These are phyloP conservation scores for Micractinium conductrix DNA, from an alignment of 139 green algal species.

Conservation along the genomic window DNA sequence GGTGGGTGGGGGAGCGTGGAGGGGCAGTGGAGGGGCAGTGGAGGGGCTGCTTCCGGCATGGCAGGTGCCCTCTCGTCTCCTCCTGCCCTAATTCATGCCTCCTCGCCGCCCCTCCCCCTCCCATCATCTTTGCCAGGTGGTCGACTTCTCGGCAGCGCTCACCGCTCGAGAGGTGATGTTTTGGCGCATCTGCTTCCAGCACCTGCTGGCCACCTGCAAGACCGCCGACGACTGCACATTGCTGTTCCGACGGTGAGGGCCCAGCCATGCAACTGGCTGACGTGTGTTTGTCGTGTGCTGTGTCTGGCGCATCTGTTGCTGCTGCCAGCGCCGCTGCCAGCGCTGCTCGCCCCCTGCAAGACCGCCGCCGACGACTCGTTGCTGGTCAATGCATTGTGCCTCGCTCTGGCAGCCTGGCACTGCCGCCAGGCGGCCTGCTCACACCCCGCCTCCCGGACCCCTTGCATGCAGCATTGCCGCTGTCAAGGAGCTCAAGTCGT, in stretches of 20 bases:
- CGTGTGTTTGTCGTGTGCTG: not conserved
- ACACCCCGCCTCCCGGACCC: no score
- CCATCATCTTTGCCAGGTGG: no score
- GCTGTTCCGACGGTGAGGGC: constrained; percentile 48
- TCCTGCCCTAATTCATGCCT: not conserved
- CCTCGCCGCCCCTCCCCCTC: no score
- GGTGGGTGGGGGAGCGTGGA: not conserved
- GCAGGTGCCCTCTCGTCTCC: not conserved
- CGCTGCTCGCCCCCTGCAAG: not conserved
- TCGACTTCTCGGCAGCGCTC: constrained; percentile 50
- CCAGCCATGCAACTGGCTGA: not conserved
- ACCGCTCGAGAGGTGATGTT: constrained; percentile 48
- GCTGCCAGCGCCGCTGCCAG: constrained; percentile 10
- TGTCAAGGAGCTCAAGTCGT: constrained; percentile 7
- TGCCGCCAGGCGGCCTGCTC: not conserved
- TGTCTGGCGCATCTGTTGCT: not conserved
- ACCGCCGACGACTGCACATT: not conserved
- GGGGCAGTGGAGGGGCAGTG: not conserved
- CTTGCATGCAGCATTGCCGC: not conserved
- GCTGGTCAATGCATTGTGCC: not conserved
- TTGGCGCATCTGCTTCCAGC: constrained; percentile 71
- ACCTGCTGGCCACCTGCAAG: constrained; percentile 55
- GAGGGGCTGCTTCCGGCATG: no score
- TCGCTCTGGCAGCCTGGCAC: not conserved
- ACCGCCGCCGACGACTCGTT: no score